Base-by-base conservation (phyloP, 1,139 yeast genomes). In the Candida sp. region DNA sequence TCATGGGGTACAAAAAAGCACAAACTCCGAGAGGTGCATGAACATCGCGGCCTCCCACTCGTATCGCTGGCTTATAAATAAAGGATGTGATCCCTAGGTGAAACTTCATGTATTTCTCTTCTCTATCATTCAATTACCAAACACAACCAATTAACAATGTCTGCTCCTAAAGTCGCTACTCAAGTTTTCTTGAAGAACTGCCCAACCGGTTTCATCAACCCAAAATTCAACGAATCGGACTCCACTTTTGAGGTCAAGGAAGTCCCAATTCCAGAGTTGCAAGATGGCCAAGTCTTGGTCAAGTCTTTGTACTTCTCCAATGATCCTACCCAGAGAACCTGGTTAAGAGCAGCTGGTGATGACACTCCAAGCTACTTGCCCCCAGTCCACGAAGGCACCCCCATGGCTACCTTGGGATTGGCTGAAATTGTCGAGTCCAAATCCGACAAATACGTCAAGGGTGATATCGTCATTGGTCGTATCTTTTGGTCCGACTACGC, bases 251-350 rank as follows among this genome's bases (percentile, higher is more conserved):
- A 62, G 46, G 43, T 62, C 17, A 55, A 49, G 27, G 46, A 54
- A 30, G 53, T 49, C n/a, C 46, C 56, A 8, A 47, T 52, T 5
- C 52, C 53, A 12, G 57, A 51, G 9, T 61, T 82, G 48, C 59
- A 72, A 51, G 75, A 72, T 1, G 80, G 75, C 40, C 78, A 84
- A 54, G 54, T 84, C 6, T 68, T 83, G 34, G 70, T 84, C 28
- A 78, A 81, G 63, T 66, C 74, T 5, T 57, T 80, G 45, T 77
- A 75, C 52, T 61, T 85, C n/a, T 83, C 89, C 38, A 84, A 85
- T 59, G 90, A 85, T 62, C 90, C 90, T 12, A 81, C 87, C 8
- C 89, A 84, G 63, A 80, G 86, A 65, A 76, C 78, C 47, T 85
- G 88, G 87, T 83, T 85, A 47, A 73, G 72, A 52, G 73, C 73